Percentiles rank a stretch among this genome's conserved stretches.
These are phyloP conservation scores for Ogataea paradorogensis DNA, from an alignment of 805 yeast genomes.

Conservation along the genomic window DNA sequence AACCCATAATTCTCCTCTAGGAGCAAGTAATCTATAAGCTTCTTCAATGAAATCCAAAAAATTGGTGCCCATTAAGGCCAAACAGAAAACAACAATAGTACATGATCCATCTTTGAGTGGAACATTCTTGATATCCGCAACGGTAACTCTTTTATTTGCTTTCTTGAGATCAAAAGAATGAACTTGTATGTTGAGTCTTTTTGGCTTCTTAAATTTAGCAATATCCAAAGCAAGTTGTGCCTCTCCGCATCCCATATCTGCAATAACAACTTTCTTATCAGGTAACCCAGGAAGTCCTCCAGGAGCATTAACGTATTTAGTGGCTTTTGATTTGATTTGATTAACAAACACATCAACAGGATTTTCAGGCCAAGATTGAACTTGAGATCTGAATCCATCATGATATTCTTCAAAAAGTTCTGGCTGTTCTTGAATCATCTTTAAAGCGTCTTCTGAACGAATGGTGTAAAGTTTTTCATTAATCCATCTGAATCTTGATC, in stretches of 20 bases:
- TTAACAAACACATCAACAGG: conserved; percentile 90
- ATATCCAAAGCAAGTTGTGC: conserved; percentile 80
- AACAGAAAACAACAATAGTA: conserved; percentile 86
- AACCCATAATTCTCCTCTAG: conserved; percentile 94
- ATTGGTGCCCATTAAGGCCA: conserved; percentile 97
- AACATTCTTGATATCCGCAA: conserved; percentile 92
- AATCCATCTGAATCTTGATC: conserved; percentile 97
- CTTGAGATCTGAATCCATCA: conserved; percentile 92
- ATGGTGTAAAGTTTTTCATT: conserved; percentile 95
- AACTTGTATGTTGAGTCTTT: conserved; percentile 53
- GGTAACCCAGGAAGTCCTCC: conserved; percentile 86
- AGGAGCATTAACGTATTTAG: conserved; percentile 79
- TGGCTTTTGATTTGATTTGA: conserved; percentile 58
- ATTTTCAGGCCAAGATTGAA: conserved; percentile 96
- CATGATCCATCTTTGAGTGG: conserved; percentile 80
- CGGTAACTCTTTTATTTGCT: conserved; percentile 86
- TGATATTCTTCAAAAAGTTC: conserved; percentile 91
- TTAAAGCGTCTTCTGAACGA: conserved; percentile 71
- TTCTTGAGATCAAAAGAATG: conserved; percentile 91
- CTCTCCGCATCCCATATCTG: conserved; percentile 99
- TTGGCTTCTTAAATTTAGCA: conserved; percentile 37
- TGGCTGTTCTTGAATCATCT: conserved; percentile 76
- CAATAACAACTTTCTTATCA: conserved; percentile 67
- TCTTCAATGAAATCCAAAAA: conserved; percentile 88
- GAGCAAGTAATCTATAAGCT: conserved; percentile 81